Evolutionary conservation across 2,329 filamentous ascomycete genomes (phyloP).

Genomic region (Hypoxylon sp.): DNA sequence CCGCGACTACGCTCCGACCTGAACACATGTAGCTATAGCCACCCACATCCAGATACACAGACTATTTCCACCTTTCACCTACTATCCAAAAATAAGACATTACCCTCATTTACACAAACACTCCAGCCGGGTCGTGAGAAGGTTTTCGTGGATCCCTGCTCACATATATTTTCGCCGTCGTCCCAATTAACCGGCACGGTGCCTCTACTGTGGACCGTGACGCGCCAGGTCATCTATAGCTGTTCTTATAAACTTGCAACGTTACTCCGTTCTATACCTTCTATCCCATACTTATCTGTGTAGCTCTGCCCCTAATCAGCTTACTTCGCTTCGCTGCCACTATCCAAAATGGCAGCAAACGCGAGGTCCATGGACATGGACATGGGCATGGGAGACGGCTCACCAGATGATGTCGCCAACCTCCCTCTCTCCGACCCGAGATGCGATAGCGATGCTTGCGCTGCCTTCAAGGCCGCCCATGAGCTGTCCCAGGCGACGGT

Average conservation of each 20-base stretch:
- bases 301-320: neutral
- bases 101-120: constrained; percentile 1
- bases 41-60: neutral
- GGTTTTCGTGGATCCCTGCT: constrained; percentile 21
- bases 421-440: constrained; percentile 28
- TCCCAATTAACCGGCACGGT: constrained; percentile 21
- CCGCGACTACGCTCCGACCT: neutral
- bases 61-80: neutral
- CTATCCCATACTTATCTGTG: neutral
- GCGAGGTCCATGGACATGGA: constrained; percentile 20
- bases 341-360: neutral
- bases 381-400: constrained; percentile 18
- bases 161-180: constrained; percentile 23
- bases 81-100: neutral
- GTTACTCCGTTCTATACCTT: neutral
- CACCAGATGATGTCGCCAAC: constrained; percentile 16
- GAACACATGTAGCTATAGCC: neutral
- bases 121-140: constrained; percentile 10
- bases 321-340: neutral
- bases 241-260: constrained; percentile 3
- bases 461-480: constrained; percentile 28
- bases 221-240: neutral
- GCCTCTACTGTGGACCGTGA: constrained; percentile 4
- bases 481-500: constrained; percentile 27
- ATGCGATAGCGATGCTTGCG: constrained; percentile 28